A percentile compares a stretch with the other conserved stretches of the same genome.
phyloP scores from a whole-genome alignment of 2,329 filamentous ascomycete genomes.

The Keithomyces neogunnii region DNA sequence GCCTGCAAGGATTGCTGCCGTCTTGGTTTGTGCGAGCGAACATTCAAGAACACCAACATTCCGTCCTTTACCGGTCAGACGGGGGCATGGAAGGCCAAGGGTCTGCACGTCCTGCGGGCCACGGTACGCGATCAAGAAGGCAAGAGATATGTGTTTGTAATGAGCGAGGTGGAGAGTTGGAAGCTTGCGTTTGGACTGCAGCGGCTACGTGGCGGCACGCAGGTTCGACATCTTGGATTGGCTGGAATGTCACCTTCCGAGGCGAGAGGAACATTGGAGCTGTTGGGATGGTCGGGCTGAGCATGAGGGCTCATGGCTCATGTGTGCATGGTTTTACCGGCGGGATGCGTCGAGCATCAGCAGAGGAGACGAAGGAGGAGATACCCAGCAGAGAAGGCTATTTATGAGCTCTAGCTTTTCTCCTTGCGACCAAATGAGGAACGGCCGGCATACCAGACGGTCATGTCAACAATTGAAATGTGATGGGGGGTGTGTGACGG shows the following conservation, averaged over 20 bases:
- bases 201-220: slow-evolving; percentile 50
- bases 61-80: slow-evolving; percentile 33
- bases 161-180: slow-evolving; percentile 58
- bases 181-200: slow-evolving; percentile 57
- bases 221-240: slow-evolving; percentile 51
- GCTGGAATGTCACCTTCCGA: slow-evolving; percentile 47
- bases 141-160: slow-evolving; percentile 56
- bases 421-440: not conserved
- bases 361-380: not conserved
- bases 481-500: not conserved
- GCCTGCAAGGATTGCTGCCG: slow-evolving; percentile 58
- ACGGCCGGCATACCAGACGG: not conserved
- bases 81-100: slow-evolving; percentile 45
- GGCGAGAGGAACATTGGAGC: slow-evolving; percentile 46
- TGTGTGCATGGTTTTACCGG: too few species aligned
- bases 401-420: not conserved
- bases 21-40: slow-evolving; percentile 39
- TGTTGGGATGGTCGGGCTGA: slow-evolving; percentile 43
- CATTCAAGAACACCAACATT: slow-evolving; percentile 34
- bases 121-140: slow-evolving; percentile 58
- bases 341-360: too few species aligned
- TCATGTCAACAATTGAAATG: not conserved
- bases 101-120: slow-evolving; percentile 54
- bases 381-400: not conserved
- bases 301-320: not conserved